Base-by-base conservation (phyloP, 768 basidiomycete genomes). In the Tricholoma sp. region DNA sequence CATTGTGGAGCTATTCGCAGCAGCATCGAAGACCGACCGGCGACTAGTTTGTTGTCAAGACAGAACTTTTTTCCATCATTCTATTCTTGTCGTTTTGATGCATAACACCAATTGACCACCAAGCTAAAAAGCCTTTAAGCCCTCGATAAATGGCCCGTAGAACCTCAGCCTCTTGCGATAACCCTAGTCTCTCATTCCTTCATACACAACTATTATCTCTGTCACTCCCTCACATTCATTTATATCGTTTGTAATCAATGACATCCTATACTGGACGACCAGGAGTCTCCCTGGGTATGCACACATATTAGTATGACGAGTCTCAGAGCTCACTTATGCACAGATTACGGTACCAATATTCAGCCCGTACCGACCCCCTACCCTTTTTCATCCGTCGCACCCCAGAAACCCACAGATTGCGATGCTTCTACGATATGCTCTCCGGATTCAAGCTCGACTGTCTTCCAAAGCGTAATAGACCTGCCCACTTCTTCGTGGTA, bases 361-460 rank as follows among this genome's bases (percentile, higher is more conserved):
- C 11, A 4, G 12, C 15, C 20, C 13, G 10, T 24, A 6, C 3
- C 24, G 6, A 12, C 44, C 24, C 24, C 24, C 1, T 24, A 24
- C 4, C 24, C 24, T 24, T 24, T 4, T 24, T 24, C 24, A 12
- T 45, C 44, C 28, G 24, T 11, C 7, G 24, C 24, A 28, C 15
- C 24, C 44, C 10, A 45, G 44, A 28, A 28, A 45, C 44, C 6
- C 20, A 29, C 1, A 41, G 39, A 41, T 9, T 55, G 52, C 24
- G 61, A 59, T 54, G 48, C 17, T 7, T 57, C 56, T n/a, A 61
- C 59, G 18, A 12, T 60, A 10, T 42, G 52, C 5, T 51, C 24
- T 24, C 24, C 1, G 12, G 1, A 34, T 7, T 47, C 33, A 12
- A n/a, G 9, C 15, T 45, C 55, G 17, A 50, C 59, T 20, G 33